phyloP scores from a whole-genome alignment of 352 stramenopile species.

The Globisporangium nunn region DNA sequence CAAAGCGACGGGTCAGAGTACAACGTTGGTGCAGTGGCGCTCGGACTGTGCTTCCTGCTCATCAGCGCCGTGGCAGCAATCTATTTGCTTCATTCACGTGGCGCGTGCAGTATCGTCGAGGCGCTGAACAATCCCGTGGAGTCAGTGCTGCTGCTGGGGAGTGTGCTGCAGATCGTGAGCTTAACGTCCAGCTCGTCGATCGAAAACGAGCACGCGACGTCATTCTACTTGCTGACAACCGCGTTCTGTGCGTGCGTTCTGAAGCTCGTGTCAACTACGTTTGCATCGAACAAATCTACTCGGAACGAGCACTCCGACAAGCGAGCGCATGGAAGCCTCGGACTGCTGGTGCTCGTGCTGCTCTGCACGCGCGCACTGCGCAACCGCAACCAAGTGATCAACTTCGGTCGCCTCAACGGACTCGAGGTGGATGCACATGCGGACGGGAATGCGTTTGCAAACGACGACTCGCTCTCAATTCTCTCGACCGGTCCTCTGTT shows the following conservation, averaged over 20 bases:
- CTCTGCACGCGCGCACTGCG: slow-evolving; percentile 55
- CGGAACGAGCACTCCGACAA: neutral
- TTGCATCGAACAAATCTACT: neutral
- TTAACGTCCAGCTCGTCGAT: slow-evolving; percentile 82
- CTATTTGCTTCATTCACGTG: slow-evolving; percentile 3
- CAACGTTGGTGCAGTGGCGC: slow-evolving; percentile 27
- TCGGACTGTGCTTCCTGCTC: slow-evolving; percentile 33
- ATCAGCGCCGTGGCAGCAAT: slow-evolving; percentile 15
- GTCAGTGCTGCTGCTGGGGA: slow-evolving; percentile 11
- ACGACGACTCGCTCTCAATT: slow-evolving; percentile 75
- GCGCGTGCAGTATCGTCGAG: neutral
- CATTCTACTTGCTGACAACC: slow-evolving; percentile 66
- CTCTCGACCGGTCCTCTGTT: slow-evolving; percentile 62
- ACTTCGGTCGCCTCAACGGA: slow-evolving; percentile 74
- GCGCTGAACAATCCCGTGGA: neutral
- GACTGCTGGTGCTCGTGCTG: slow-evolving; percentile 25
- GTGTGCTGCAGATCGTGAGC: slow-evolving; percentile 44
- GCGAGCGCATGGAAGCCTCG: neutral
- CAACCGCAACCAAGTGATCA: slow-evolving; percentile 82
- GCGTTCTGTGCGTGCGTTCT: slow-evolving; percentile 22
- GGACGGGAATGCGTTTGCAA: slow-evolving; percentile 63
- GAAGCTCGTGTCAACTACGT: slow-evolving; percentile 8
- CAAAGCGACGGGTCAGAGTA: slow-evolving; percentile 79
- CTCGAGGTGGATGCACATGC: slow-evolving; percentile 35
- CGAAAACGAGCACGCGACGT: slow-evolving; percentile 85